A percentile compares a stretch with the other conserved stretches of the same genome.
These are phyloP conservation scores for Podaxis carcinomalis DNA, from an alignment of 768 basidiomycete species.

Conservation along the genomic window DNA sequence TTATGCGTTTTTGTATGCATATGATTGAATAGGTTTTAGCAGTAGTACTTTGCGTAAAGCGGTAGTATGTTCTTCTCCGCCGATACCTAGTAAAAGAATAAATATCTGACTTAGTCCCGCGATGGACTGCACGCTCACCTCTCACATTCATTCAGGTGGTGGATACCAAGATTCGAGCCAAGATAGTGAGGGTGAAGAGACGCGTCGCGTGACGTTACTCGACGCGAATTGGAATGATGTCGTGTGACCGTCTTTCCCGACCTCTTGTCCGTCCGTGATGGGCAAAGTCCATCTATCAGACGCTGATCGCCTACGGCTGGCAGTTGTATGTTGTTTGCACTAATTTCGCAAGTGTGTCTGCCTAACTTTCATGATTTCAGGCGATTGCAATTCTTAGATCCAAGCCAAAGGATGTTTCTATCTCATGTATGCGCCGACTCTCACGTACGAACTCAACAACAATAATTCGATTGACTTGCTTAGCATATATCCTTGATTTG, in stretches of 20 bases:
- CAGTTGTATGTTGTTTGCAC: constrained; percentile 28
- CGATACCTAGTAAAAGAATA: constrained; percentile 1
- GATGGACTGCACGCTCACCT: neutral
- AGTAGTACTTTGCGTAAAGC: neutral
- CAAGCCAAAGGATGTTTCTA: constrained; percentile 38
- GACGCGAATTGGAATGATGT: neutral
- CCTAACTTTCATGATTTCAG: constrained; percentile 21
- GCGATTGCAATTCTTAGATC: constrained; percentile 41
- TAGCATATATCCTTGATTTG: constrained; percentile 45
- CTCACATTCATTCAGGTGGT: neutral
- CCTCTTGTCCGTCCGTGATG: neutral
- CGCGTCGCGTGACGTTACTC: constrained; percentile 10
- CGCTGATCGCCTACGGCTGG: constrained; percentile 36
- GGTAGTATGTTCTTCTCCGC: neutral
- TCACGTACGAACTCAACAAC: neutral
- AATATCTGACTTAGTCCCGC: neutral
- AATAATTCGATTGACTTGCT: neutral
- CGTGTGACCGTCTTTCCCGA: neutral
- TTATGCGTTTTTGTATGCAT: neutral
- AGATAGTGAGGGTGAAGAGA: neutral
- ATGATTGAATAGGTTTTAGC: constrained; percentile 6
- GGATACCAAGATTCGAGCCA: neutral
- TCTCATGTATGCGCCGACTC: constrained; percentile 28
- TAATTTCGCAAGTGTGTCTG: neutral
- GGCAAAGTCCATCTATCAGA: constrained; percentile 6